Percentiles rank a stretch among this genome's conserved stretches.
These are phyloP conservation scores for Agarophyton chilense DNA, from an alignment of 23 red algal species.

Conservation along the genomic window DNA sequence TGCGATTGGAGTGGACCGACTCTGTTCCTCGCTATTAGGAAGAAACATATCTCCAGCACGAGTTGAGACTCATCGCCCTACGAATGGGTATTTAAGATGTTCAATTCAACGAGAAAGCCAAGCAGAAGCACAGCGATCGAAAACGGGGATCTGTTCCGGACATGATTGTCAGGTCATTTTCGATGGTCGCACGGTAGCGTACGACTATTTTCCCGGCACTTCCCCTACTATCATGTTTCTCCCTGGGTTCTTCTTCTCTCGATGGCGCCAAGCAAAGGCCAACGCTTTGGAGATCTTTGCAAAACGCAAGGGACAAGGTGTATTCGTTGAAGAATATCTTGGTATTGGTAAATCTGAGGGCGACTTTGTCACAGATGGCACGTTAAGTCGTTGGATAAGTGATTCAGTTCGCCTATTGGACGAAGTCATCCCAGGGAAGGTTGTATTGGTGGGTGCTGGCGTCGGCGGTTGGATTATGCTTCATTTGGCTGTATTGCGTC, in stretches of 20 bases:
- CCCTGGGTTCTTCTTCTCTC: conserved; percentile 83
- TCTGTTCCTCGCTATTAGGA: background rate
- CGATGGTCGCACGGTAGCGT: conserved; percentile 64
- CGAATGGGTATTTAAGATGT: background rate
- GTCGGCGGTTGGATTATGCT: conserved; percentile 97
- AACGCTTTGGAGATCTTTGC: conserved; percentile 85
- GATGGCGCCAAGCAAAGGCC: conserved; percentile 81
- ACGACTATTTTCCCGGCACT: conserved; percentile 81
- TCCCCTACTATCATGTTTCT: conserved; percentile 86
- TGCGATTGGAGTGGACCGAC: background rate
- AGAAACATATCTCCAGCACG: background rate
- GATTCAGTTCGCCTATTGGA: conserved; percentile 81
- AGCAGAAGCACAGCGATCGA: background rate
- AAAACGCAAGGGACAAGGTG: conserved; percentile 65
- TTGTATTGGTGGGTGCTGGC: conserved; percentile 77
- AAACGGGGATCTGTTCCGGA: background rate
- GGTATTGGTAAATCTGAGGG: conserved; percentile 86
- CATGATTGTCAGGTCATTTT: conserved; percentile 28
- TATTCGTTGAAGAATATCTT: conserved; percentile 89
- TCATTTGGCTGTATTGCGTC: conserved; percentile 73
- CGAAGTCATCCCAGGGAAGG: conserved; percentile 45
- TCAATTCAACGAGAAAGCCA: conserved; percentile 10
- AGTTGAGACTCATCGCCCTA: too few species aligned
- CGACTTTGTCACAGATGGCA: conserved; percentile 86
- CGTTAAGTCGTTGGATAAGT: conserved; percentile 78